A percentile compares a stretch with the other conserved stretches of the same genome.
phyloP scores from a whole-genome alignment of 257 asterid genomes.

The Euphrasia confusa region DNA sequence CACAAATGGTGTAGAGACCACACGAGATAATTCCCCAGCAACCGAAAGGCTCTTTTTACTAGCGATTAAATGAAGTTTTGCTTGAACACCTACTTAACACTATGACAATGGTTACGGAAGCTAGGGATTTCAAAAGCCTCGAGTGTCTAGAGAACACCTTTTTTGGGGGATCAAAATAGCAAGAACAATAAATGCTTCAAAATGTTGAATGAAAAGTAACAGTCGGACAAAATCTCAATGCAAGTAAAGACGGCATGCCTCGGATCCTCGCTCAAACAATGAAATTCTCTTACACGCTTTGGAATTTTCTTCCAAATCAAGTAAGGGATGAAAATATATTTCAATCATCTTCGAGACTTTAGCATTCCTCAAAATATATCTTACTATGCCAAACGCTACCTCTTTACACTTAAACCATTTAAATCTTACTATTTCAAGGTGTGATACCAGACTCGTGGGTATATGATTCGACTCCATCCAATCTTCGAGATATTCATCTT shows the following conservation, averaged over 20 bases:
- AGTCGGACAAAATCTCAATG: no score
- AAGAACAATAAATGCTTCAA: no score
- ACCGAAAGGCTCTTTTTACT: neutral
- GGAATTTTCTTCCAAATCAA: neutral
- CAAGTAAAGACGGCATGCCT: neutral
- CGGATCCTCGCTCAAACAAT: neutral
- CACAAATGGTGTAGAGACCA: no score
- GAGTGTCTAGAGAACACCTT: neutral
- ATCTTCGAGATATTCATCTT: no score
- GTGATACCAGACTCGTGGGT: neutral
- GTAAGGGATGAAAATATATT: slow-evolving; percentile 44
- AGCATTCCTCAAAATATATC: slow-evolving; percentile 13
- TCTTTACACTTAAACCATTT: neutral
- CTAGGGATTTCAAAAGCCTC: neutral
- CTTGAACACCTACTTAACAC: no score
- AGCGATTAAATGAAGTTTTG: no score
- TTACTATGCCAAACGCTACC: neutral
- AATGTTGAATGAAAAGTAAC: no score
- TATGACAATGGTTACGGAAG: neutral
- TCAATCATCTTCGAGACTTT: slow-evolving; percentile 4
- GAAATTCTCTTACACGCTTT: neutral
- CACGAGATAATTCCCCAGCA: slow-evolving; percentile 55
- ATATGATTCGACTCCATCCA: neutral
- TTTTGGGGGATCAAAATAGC: slow-evolving; percentile 32
- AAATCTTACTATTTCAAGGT: neutral